These are phyloP conservation scores for Boletellus sp. DNA, from an alignment of 768 basidiomycete species.

Conservation along the genomic window DNA sequence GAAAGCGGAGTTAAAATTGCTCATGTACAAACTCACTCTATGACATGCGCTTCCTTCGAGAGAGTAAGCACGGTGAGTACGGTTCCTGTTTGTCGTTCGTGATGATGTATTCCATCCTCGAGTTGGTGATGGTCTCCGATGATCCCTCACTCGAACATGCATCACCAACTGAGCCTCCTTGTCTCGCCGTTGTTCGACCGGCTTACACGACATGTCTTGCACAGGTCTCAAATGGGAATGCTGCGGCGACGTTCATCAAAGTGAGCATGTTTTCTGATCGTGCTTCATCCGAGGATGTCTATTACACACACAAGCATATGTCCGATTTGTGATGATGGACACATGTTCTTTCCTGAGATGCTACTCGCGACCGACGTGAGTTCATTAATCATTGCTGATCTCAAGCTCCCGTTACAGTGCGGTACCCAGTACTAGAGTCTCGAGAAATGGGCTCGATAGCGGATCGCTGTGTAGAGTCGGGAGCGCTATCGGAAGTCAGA, in stretches of 20 bases:
- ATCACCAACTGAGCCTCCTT: conserved; percentile 48
- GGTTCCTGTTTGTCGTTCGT: conserved; percentile 26
- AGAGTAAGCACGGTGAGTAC: conserved; percentile 31
- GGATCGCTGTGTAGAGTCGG: no score
- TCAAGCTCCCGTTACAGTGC: no score
- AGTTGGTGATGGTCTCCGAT: conserved; percentile 67
- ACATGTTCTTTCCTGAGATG: conserved; percentile 47
- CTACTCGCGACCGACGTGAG: neutral
- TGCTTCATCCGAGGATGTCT: conserved; percentile 43
- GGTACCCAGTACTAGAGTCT: no score
- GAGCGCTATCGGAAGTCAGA: no score
- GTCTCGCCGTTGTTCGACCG: conserved; percentile 18
- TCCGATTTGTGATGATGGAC: conserved; percentile 63
- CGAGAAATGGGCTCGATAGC: no score
- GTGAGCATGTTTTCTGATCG: conserved; percentile 6
- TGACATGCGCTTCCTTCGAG: neutral
- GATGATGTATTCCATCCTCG: conserved; percentile 74
- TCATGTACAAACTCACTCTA: neutral
- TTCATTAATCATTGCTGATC: conserved; percentile 3
- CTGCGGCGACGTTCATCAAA: neutral
- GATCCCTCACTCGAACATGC: conserved; percentile 79
- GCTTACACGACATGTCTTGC: neutral
- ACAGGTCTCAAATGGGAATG: neutral
- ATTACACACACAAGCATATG: conserved; percentile 67
- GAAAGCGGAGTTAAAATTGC: conserved; percentile 14